Evolutionary conservation across 805 yeast genomes (phyloP).

Genomic region (Candida corydali): DNA sequence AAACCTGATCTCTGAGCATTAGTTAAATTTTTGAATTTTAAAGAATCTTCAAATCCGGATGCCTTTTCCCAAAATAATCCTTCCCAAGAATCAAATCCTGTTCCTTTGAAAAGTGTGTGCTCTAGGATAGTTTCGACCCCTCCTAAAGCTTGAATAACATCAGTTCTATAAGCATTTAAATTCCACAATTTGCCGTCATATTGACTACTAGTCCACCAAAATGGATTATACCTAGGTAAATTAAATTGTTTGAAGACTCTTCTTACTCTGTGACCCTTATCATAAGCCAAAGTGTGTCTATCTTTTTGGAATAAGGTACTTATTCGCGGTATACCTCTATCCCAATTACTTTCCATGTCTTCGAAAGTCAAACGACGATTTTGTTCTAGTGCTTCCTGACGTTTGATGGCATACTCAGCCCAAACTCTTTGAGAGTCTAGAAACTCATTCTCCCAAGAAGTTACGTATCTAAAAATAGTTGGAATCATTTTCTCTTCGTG

Average conservation of each 20-base stretch:
- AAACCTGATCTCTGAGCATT: conserved; percentile 97
- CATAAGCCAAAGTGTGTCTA: conserved; percentile 89
- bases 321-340: conserved; percentile 93
- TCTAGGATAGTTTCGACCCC: conserved; percentile 95
- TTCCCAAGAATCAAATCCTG: conserved; percentile 98
- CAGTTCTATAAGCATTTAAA: conserved; percentile 85
- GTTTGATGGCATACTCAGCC: conserved; percentile 92
- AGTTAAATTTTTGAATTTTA: conserved; percentile 90
- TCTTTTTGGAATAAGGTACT: conserved; percentile 94
- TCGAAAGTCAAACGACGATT: conserved; percentile 86
- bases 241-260: conserved; percentile 73
- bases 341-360: conserved; percentile 94
- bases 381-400: conserved; percentile 81
- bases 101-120: conserved; percentile 91
- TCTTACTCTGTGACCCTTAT: conserved; percentile 86
- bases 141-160: conserved; percentile 94
- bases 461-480: conserved; percentile 85
- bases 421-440: conserved; percentile 93
- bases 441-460: conserved; percentile 97
- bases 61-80: conserved; percentile 98
- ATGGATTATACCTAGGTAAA: conserved; percentile 72
- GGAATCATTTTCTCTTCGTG: conserved; percentile 82
- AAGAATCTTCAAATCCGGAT: conserved; percentile 93
- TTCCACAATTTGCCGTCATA: conserved; percentile 98
- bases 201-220: conserved; percentile 93